Conservation (phyloP, 495 filamentous ascomycete species). For the Penicillium herquei region DNA sequence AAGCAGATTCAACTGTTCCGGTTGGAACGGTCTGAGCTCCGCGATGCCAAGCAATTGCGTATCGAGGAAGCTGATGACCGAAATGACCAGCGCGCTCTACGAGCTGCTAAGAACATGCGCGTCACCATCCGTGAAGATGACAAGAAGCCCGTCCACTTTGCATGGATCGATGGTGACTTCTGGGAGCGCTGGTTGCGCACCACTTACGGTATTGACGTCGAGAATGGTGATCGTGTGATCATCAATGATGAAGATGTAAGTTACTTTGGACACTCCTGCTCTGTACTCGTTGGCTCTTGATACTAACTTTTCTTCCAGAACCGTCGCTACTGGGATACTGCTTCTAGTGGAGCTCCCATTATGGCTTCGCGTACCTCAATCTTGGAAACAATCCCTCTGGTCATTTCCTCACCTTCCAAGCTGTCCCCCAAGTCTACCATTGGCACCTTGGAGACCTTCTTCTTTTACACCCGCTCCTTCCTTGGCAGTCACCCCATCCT, state of each 20-base stretch:
- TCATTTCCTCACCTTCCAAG: constrained; percentile 69
- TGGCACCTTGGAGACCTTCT: constrained; percentile 69
- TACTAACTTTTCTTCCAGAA: constrained; percentile 55
- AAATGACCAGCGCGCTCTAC: constrained; percentile 80
- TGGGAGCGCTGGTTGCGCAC: constrained; percentile 96
- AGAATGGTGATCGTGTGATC: constrained; percentile 84
- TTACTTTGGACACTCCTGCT: neutral
- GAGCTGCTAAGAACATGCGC: constrained; percentile 85
- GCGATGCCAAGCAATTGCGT: constrained; percentile 89
- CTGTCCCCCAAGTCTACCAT: constrained; percentile 86
- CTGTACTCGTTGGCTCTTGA: neutral
- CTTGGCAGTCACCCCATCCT: constrained; percentile 71
- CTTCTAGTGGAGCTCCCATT: constrained; percentile 82
- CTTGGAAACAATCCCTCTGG: constrained; percentile 86
- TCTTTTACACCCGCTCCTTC: constrained; percentile 70
- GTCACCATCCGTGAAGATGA: constrained; percentile 85
- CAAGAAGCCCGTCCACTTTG: constrained; percentile 88
- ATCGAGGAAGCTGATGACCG: constrained; percentile 96
- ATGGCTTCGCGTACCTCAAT: constrained; percentile 90
- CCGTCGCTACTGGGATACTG: constrained; percentile 91
- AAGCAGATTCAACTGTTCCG: constrained; percentile 87
- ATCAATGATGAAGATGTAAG: constrained; percentile 97
- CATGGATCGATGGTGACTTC: constrained; percentile 97
- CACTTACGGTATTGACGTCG: constrained; percentile 87
- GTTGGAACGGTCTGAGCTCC: constrained; percentile 84